phyloP scores from a whole-genome alignment of 2,329 filamentous ascomycete species.

The Stagonosporopsis tanaceti region DNA sequence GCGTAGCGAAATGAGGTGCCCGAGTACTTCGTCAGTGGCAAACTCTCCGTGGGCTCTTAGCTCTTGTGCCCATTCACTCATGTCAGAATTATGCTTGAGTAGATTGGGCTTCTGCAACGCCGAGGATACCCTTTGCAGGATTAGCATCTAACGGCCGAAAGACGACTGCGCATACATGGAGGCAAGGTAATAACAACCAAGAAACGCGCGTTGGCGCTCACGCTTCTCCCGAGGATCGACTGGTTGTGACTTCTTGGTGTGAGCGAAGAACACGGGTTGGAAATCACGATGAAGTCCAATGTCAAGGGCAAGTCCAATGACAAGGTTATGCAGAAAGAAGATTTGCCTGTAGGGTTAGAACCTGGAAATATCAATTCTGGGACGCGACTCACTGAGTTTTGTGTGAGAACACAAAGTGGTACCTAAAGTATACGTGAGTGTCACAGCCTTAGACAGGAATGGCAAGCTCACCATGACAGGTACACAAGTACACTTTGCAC shows the following conservation, averaged over 20 bases:
- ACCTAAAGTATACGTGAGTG: conserved; percentile 29
- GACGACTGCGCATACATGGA: conserved; percentile 33
- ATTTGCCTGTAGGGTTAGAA: conserved; percentile 21
- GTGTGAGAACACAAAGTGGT: conserved; percentile 47
- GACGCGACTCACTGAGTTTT: conserved; percentile 39
- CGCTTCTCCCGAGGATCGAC: conserved; percentile 29
- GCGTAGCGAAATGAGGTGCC: conserved; percentile 35
- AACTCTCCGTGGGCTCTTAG: conserved; percentile 35
- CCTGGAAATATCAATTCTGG: not conserved
- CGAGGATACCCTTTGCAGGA: conserved; percentile 32
- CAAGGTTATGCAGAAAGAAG: conserved; percentile 43
- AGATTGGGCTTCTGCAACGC: conserved; percentile 45
- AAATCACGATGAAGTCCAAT: conserved; percentile 38
- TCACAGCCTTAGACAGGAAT: not conserved
- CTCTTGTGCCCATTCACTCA: conserved; percentile 36
- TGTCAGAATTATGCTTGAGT: conserved; percentile 39
- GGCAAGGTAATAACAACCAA: conserved; percentile 47
- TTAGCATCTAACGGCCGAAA: not conserved
- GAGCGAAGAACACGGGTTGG: conserved; percentile 22
- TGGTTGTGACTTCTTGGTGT: conserved; percentile 10
- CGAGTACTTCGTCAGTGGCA: conserved; percentile 36
- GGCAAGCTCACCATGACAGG: conserved; percentile 38
- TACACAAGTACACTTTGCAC: conserved; percentile 47
- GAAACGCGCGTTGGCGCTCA: conserved; percentile 41
- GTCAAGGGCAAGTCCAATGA: conserved; percentile 43